Evolutionary conservation across 306 rosid genomes (phyloP).

Genomic region (Vigna reflexopilosa): DNA sequence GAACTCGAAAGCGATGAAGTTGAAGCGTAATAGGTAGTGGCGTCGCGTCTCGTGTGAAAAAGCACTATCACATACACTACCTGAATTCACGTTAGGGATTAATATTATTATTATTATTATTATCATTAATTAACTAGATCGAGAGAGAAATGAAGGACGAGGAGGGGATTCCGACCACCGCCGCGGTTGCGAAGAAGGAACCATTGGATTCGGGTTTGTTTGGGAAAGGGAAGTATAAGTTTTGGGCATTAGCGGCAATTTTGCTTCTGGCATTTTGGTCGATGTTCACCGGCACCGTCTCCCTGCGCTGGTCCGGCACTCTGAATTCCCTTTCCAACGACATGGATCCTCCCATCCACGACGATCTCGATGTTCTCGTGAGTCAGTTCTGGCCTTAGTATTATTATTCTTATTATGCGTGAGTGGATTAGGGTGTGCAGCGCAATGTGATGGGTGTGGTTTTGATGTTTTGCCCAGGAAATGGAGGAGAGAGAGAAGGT

Average conservation of each 20-base stretch:
- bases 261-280: slow-evolving; percentile 97
- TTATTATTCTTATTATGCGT: no score
- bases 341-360: slow-evolving; percentile 68
- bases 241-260: slow-evolving; percentile 95
- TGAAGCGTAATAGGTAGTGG: not conserved
- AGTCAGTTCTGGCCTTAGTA: slow-evolving; percentile 21
- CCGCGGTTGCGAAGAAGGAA: slow-evolving; percentile 67
- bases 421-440: not conserved
- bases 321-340: slow-evolving; percentile 75
- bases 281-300: slow-evolving; percentile 96
- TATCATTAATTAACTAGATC: slow-evolving; percentile 28
- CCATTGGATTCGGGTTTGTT: slow-evolving; percentile 60
- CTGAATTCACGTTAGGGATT: not conserved
- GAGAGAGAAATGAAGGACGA: slow-evolving; percentile 85
- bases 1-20: slow-evolving; percentile 40
- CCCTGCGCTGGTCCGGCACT: slow-evolving; percentile 93
- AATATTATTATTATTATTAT: not conserved
- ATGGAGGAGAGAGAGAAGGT: slow-evolving; percentile 99
- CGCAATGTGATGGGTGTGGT: not conserved
- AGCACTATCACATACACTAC: not conserved
- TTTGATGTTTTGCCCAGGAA: slow-evolving; percentile 58
- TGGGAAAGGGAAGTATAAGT: slow-evolving; percentile 87
- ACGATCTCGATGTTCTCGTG: slow-evolving; percentile 95
- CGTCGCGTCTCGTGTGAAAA: not conserved
- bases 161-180: slow-evolving; percentile 75